Percentiles rank a stretch among this genome's conserved stretches.
Conservation (phyloP, 257 asterid genomes). For the Jacaranda copaia region DNA sequence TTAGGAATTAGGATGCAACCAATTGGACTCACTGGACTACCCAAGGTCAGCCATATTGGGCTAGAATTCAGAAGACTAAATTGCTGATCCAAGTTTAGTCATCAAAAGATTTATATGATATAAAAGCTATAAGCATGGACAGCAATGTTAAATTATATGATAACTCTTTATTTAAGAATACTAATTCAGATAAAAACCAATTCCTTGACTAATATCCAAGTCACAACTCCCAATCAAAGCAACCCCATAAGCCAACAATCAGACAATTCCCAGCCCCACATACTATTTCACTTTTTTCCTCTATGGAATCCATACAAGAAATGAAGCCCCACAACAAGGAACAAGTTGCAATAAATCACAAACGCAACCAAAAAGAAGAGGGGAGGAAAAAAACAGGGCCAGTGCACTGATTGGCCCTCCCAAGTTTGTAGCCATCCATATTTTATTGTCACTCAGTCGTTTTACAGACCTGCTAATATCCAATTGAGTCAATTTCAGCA, state of each 20-base stretch:
- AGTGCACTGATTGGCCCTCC: constrained; percentile 34
- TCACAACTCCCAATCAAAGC: too few relatives aligned
- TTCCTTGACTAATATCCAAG: too few relatives aligned
- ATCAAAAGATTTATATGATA: too few relatives aligned
- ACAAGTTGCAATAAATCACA: constrained; percentile 42
- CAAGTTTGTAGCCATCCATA: constrained; percentile 36
- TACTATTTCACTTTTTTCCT: constrained; percentile 28
- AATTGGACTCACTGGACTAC: too few relatives aligned
- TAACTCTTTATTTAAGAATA: too few relatives aligned
- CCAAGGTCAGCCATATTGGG: too few relatives aligned
- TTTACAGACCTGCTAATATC: background rate
- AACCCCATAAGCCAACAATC: constrained; percentile 6
- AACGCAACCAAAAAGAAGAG: constrained; percentile 26
- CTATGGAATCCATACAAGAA: constrained; percentile 33
- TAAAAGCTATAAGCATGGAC: too few relatives aligned
- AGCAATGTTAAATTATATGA: too few relatives aligned
- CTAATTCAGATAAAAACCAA: too few relatives aligned
- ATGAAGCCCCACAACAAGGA: constrained; percentile 17
- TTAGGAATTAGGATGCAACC: too few relatives aligned
- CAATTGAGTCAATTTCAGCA: constrained; percentile 27
- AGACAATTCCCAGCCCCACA: constrained; percentile 34
- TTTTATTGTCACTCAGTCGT: constrained; percentile 20
- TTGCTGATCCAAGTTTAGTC: too few relatives aligned
- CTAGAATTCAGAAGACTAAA: too few relatives aligned
- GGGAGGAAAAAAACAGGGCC: constrained; percentile 1